Evolutionary conservation across 306 rosid species (phyloP).

Genomic region (Prinsepia uniflora): DNA sequence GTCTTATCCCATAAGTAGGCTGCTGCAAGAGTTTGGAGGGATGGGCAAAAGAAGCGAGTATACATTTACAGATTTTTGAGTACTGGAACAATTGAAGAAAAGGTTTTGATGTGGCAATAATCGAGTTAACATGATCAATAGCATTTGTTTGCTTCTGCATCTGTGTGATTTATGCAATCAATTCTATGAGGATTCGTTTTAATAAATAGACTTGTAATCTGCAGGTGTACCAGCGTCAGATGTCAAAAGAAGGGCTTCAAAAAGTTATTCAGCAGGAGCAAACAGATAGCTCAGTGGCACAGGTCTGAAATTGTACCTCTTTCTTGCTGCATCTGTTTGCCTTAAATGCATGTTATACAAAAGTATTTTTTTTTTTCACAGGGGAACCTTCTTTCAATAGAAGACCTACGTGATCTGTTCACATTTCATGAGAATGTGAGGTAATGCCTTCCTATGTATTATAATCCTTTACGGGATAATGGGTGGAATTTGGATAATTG

Average conservation of each 20-base stretch:
- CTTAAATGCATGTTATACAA: constrained; percentile 23
- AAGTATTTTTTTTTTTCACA: constrained; percentile 38
- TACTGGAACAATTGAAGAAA: constrained; percentile 94
- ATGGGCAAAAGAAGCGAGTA: constrained; percentile 98
- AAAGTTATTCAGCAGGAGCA: constrained; percentile 91
- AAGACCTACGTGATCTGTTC: constrained; percentile 91
- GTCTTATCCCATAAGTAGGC: constrained; percentile 50
- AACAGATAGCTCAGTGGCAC: constrained; percentile 46
- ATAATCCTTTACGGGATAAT: too few relatives aligned
- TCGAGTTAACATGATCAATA: constrained; percentile 19
- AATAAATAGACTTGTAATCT: constrained; percentile 12
- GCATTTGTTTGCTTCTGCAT: constrained; percentile 21
- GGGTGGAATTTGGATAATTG: too few relatives aligned
- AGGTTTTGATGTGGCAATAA: constrained; percentile 49
- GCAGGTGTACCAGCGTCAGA: constrained; percentile 97
- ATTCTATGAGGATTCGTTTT: constrained; percentile 13
- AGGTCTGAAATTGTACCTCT: constrained; percentile 44
- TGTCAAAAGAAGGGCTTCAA: constrained; percentile 98
- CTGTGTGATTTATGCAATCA: constrained; percentile 11
- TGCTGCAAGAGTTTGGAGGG: constrained; percentile 96
- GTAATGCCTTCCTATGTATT: constrained; percentile 30
- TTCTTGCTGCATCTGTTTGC: constrained; percentile 18
- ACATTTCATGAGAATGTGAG: constrained; percentile 65
- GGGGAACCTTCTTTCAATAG: constrained; percentile 74
- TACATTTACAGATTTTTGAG: constrained; percentile 84